Evolutionary conservation across 1,139 yeast species (phyloP).

Genomic region (Geotrichum reessii): DNA sequence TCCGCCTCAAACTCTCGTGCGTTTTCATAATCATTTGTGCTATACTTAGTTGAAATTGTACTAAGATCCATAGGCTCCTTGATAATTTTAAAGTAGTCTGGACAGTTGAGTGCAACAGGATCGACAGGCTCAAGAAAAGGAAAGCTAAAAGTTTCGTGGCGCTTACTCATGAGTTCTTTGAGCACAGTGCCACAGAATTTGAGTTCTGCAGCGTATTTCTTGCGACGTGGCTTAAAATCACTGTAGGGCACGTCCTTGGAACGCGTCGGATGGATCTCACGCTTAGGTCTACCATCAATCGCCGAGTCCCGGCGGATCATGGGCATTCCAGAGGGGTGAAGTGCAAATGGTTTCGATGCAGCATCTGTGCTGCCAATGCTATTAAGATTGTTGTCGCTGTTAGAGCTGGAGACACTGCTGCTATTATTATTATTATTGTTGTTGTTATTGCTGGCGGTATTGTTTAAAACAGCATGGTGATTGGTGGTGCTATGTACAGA

Average conservation of each 20-base stretch:
- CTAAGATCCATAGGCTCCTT: slow-evolving; percentile 95
- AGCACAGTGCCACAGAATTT: slow-evolving; percentile 78
- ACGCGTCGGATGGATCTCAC: slow-evolving; percentile 95
- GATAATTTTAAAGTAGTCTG: slow-evolving; percentile 77
- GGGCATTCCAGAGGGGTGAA: slow-evolving; percentile 46
- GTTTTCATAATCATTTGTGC: slow-evolving; percentile 80
- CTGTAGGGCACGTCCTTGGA: slow-evolving; percentile 84
- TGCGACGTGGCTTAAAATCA: slow-evolving; percentile 79
- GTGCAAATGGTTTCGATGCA: slow-evolving; percentile 31
- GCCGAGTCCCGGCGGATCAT: slow-evolving; percentile 58
- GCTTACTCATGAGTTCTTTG: slow-evolving; percentile 76
- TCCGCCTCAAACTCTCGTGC: slow-evolving; percentile 86
- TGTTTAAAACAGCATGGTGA: neutral
- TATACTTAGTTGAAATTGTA: slow-evolving; percentile 72
- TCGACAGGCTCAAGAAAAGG: slow-evolving; percentile 95
- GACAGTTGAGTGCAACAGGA: slow-evolving; percentile 88
- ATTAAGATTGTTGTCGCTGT: neutral
- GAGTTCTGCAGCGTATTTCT: slow-evolving; percentile 85
- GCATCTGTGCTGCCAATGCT: slow-evolving; percentile 16
- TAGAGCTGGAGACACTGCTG: neutral
- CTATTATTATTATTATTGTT: slow-evolving; percentile 20
- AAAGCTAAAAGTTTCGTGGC: slow-evolving; percentile 75
- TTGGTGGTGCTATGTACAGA: slow-evolving; percentile 1
- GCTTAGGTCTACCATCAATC: slow-evolving; percentile 75
- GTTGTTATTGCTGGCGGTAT: neutral